Evolutionary conservation across 2,329 filamentous ascomycete species (phyloP), one percentile per base, ranked within the genome.

Genomic region (Colletotrichum spaethianum): DNA sequence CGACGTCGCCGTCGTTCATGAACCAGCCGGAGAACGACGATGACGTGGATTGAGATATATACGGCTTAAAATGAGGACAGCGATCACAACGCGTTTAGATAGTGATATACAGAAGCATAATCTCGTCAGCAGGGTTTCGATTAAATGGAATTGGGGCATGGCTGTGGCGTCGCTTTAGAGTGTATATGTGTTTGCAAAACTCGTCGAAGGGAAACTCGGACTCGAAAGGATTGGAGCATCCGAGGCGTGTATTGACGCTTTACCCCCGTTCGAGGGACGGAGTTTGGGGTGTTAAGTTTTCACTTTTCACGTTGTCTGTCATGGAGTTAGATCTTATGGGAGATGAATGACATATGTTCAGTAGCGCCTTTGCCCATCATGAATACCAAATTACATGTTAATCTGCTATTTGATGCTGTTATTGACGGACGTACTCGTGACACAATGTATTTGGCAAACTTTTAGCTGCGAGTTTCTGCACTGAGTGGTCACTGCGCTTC

Each of bases 1-100:
- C 71, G 44, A 73, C 70, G 11, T 63, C 72, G 4, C 64, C 70
- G 26, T 69, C 65, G 23, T 69, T 70, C 31, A 70, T 44, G 61
- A 52, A 56, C 12, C 50, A 63, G 50, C 46, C 70, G 20, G 53
- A 59, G 8, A 70, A 69, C 16, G 72, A 74, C 26, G 72, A 74
- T 8, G 67, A 57, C 16, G 70, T 74, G 28, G 72, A 74, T 48
- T 74, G 46, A 73, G 18, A 44, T 38, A 57, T 40, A 64, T n/a
- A 4, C 28, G n/a, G 26, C 26, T 63, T 31, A 23, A 53, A 48
- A 48, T 31, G 2, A 9, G 33, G 26, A 42, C 11, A 44, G 9
- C 40, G 11, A n/a, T 23, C 26, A 46, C 50, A 44, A 48, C 9
- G 44, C 6, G 36, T 53, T 14, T 72, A 69, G 57, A 72, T 44